Evolutionary conservation across 805 yeast genomes (phyloP).

Genomic region (Lachancea cidri): DNA sequence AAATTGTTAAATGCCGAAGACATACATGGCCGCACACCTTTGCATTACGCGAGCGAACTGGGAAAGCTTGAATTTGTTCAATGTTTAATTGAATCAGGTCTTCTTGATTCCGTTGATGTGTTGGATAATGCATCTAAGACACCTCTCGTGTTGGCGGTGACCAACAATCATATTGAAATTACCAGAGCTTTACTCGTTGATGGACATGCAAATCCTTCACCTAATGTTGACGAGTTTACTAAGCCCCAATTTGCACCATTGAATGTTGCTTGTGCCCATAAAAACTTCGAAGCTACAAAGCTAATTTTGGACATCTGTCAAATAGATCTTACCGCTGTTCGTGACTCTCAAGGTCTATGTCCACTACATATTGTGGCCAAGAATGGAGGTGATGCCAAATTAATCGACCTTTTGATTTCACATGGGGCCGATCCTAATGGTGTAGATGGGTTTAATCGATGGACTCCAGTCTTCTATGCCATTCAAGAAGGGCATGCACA

Average conservation of each 20-base stretch:
- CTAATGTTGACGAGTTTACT: constrained; percentile 41
- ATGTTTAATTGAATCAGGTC: constrained; percentile 33
- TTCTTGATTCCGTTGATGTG: constrained; percentile 32
- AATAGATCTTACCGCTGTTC: constrained; percentile 25
- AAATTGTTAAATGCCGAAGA: constrained; percentile 45
- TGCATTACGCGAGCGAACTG: constrained; percentile 77
- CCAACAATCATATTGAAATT: constrained; percentile 54
- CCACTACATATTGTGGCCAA: constrained; percentile 88
- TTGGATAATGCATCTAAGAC: constrained; percentile 75
- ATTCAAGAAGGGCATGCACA: constrained; percentile 75
- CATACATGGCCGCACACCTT: constrained; percentile 69
- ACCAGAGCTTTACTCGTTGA: constrained; percentile 43
- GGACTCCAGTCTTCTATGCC: constrained; percentile 93
- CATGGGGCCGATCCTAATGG: constrained; percentile 75
- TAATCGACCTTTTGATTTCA: constrained; percentile 63
- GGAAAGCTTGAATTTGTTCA: constrained; percentile 44
- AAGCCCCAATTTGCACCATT: constrained; percentile 68
- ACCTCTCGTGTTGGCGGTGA: constrained; percentile 75
- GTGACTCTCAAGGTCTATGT: constrained; percentile 82
- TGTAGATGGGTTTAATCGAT: constrained; percentile 77
- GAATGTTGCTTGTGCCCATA: constrained; percentile 83
- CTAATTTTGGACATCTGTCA: constrained; percentile 45
- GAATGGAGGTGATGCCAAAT: constrained; percentile 60
- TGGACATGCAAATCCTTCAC: constrained; percentile 45
- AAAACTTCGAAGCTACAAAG: constrained; percentile 66